Evolutionary conservation across 768 basidiomycete species (phyloP).

Genomic region (Mycena kentingensis): DNA sequence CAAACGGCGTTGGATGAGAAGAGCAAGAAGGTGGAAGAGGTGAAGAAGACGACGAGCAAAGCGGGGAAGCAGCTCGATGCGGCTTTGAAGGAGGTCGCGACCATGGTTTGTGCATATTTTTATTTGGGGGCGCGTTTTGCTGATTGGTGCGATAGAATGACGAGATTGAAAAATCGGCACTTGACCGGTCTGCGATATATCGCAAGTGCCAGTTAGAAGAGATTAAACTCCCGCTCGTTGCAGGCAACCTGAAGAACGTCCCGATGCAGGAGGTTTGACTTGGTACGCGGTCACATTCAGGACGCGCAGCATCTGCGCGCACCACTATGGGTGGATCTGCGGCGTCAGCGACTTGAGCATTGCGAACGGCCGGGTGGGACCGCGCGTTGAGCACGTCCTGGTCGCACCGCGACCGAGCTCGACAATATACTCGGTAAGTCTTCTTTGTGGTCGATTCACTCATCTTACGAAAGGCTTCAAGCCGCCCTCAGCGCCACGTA

Average conservation of each 20-base stretch:
- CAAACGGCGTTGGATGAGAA: conserved; percentile 73
- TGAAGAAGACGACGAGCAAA: conserved; percentile 68
- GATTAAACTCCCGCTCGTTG: conserved; percentile 73
- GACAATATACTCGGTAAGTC: too few relatives aligned
- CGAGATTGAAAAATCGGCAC: conserved; percentile 84
- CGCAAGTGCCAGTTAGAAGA: conserved; percentile 94
- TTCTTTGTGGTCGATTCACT: too few relatives aligned
- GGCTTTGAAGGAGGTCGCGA: conserved; percentile 86
- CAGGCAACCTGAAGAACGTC: conserved; percentile 81
- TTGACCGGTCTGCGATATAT: conserved; percentile 86
- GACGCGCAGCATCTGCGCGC: too few relatives aligned
- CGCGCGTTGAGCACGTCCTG: too few relatives aligned
- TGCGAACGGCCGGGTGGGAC: too few relatives aligned
- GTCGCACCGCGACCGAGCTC: too few relatives aligned
- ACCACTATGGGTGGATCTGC: too few relatives aligned
- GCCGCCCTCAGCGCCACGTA: too few relatives aligned
- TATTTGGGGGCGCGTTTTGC: conserved; percentile 26
- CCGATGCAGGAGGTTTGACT: conserved; percentile 99
- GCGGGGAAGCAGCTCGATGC: conserved; percentile 81
- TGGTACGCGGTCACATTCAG: too few relatives aligned
- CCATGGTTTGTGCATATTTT: conserved; percentile 52
- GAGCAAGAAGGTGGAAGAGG: conserved; percentile 71
- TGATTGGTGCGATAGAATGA: conserved; percentile 59
- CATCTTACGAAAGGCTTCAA: too few relatives aligned
- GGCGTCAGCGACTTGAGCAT: too few relatives aligned